Conservation (phyloP, 1,139 yeast genomes). For the Yamadazyma atlantica region DNA sequence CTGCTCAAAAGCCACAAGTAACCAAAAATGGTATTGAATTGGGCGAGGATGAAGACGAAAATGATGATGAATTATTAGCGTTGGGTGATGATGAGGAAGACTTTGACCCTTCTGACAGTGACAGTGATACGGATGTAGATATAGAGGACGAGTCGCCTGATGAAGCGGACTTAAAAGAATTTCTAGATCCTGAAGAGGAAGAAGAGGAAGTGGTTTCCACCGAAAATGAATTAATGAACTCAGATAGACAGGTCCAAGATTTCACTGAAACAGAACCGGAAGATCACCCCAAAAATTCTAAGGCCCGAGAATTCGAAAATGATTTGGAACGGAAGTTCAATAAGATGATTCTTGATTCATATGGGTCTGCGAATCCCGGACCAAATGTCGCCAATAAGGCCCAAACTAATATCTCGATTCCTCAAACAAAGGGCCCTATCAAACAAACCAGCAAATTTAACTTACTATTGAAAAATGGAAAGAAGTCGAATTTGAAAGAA, state of each 20-base stretch:
- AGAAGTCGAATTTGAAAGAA: conserved; percentile 41
- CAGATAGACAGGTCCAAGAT: not conserved
- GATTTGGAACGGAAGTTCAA: conserved; percentile 57
- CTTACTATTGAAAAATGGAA: conserved; percentile 53
- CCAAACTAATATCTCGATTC: not conserved
- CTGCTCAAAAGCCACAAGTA: not conserved
- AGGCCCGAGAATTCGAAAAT: conserved; percentile 38
- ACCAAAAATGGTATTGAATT: not conserved
- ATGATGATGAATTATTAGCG: conserved; percentile 5
- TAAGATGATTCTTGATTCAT: conserved; percentile 48
- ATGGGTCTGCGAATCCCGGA: conserved; percentile 14
- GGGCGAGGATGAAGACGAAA: conserved; percentile 12
- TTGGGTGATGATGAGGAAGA: conserved; percentile 4
- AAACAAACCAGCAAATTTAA: conserved; percentile 40
- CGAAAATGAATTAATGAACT: conserved; percentile 7
- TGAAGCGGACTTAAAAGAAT: not conserved
- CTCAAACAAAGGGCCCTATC: conserved; percentile 4
- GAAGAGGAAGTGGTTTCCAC: conserved; percentile 2
- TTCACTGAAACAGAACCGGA: conserved; percentile 14
- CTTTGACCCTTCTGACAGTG: conserved; percentile 4
- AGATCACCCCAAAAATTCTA: conserved; percentile 13
- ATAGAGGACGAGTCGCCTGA: conserved; percentile 3
- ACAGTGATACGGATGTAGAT: conserved; percentile 4
- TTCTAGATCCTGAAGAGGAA: too few species aligned
- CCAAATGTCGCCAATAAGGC: conserved; percentile 17